Evolutionary conservation across 768 basidiomycete genomes (phyloP), one percentile per base, ranked within the genome.

Genomic region (Trametes maxima): DNA sequence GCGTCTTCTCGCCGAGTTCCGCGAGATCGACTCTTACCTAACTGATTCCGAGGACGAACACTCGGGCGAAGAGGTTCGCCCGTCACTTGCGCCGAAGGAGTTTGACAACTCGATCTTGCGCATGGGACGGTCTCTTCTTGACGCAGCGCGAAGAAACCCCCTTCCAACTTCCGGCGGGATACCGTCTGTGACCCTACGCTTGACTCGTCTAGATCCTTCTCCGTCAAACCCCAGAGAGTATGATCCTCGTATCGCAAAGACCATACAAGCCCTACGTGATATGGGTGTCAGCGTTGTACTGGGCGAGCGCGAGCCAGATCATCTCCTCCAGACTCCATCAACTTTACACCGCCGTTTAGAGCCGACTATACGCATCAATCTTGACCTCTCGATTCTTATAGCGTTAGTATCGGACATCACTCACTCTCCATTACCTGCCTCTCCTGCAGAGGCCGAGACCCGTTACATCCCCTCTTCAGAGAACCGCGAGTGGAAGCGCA

Each of bases 311-410:
- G 65, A 28, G 48, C 60, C 60, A 24, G 7, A 19, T 1, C 51
- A 33, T 5, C 28, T 54, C 1, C 22, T 40, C 21, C 35, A 47
- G 13, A 19, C 35, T 1, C 62, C 21, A 24, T 53, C 39, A 39
- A 55, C 33, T 10, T 59, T 40, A 35, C 54, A 62, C 24, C 68
- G 52, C 25, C 62, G 16, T 62, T 69, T 47, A 70, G 81, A 39
- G 57, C 89, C 88, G 0, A 90, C 89, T 0, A 66, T 67, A 6
- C 75, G 80, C 49, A 79, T 96, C 73, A 91, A 94, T 65, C 81
- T 95, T 36, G 94, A 96, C 69, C 79, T 96, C 12, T 94, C 92
- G 0, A 80, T 90, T 1, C 81, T 96, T 47, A 89, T 96, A 55
- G 93, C 94, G 0, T 80, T 67, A 19, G 61, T 67, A 1, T 67